Evolutionary conservation across 495 filamentous ascomycete genomes (phyloP), one percentile per base, ranked within the genome.

Genomic region (Wilcoxina mikolae): DNA sequence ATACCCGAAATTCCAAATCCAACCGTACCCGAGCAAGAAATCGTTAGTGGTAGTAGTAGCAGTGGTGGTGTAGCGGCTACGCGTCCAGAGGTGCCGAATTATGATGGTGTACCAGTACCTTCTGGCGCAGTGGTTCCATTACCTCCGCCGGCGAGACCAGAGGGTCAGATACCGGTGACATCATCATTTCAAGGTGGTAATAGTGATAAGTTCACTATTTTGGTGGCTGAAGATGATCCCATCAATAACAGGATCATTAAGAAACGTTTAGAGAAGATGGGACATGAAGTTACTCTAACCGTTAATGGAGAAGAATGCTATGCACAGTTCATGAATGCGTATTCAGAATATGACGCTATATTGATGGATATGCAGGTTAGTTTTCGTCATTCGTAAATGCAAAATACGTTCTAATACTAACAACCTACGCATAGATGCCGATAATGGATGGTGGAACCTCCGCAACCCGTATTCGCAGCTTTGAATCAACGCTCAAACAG

Each of bases 301-400:
- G 70, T 83, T 17, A 95, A 96, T 60, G 90, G 90, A 1, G 81
- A 94, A 65, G 87, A 89, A 56, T 96, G 90, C 61, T 84, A 84
- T 0, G 72, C 73, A 43, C 70, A 76, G 4, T 85, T 62, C 70
- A 66, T 24, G 79, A 82, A 20, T 29, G 38, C 11, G 15, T 41
- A 9, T 2, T 27, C 52, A 24, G 74, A 77, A 42, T 93, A 82
- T 60, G 88, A 96, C 67, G 80, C 89, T n/a, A 73, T 96, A 17
- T 72, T 96, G 62, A 96, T 96, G 90, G 90, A 96, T 64, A 87
- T 95, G 71, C 88, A 95, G 74, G 86, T 86, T 60, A 62, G 74
- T 69, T 17, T 11, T 38, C 45, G 39, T 55, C 42, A 17, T 12
- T 12, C 3, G 7, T 15, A 7, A 7, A 35, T 35, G 58, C 15